Conservation (phyloP, 163 green algal genomes). For the Botryococcus braunii region DNA sequence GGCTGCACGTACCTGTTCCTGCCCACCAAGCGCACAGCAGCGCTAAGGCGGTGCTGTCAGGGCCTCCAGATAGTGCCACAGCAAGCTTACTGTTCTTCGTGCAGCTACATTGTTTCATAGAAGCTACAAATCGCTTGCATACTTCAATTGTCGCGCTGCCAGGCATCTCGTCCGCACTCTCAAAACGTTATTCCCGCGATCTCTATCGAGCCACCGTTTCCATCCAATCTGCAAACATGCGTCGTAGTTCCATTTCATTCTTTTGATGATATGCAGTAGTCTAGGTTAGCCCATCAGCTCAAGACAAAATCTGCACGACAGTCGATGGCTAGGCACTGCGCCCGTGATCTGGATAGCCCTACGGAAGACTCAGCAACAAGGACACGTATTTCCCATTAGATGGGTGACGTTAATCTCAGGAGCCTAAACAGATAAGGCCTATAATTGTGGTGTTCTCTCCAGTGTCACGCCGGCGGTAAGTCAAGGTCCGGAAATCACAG, state of each 20-base stretch:
- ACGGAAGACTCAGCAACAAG: too few relatives aligned
- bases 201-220: neutral
- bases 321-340: too few relatives aligned
- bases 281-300: too few relatives aligned
- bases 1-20: neutral
- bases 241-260: neutral
- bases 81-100: constrained; percentile 13
- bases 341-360: too few relatives aligned
- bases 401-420: too few relatives aligned
- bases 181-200: neutral
- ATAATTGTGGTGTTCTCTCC: too few relatives aligned
- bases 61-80: constrained; percentile 36
- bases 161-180: neutral
- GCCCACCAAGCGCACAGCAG: constrained; percentile 18
- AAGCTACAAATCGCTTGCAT: neutral
- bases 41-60: constrained; percentile 36
- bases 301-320: too few relatives aligned
- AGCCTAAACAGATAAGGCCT: too few relatives aligned
- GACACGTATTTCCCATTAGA: too few relatives aligned
- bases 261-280: too few relatives aligned
- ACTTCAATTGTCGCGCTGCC: neutral
- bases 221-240: neutral
- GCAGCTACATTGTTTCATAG: neutral
- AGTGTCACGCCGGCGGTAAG: too few relatives aligned
- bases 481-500: too few relatives aligned